phyloP scores from a whole-genome alignment of 2,329 filamentous ascomycete genomes.

The Aspergillus vadensis region DNA sequence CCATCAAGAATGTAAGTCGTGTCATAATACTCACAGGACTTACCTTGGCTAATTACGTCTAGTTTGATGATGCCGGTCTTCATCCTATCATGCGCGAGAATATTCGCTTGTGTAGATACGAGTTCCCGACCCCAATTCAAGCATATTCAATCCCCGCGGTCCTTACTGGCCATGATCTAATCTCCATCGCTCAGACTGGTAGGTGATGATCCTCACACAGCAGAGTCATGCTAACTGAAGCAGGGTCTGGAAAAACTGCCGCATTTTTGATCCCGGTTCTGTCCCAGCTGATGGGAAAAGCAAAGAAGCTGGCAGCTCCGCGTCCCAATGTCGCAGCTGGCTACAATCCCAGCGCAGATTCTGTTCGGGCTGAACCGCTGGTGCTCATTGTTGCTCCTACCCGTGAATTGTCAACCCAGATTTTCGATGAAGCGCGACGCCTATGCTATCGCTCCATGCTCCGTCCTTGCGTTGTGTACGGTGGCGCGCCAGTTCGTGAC shows the following conservation, averaged over 20 bases:
- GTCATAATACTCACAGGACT: not conserved
- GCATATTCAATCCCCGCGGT: slow-evolving; percentile 81
- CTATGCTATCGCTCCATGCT: slow-evolving; percentile 95
- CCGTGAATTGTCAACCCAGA: slow-evolving; percentile 88
- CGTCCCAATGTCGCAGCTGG: slow-evolving; percentile 63
- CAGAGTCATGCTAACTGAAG: slow-evolving; percentile 11
- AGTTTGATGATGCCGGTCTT: slow-evolving; percentile 76
- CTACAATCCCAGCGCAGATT: slow-evolving; percentile 54
- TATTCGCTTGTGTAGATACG: slow-evolving; percentile 70
- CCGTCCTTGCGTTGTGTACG: slow-evolving; percentile 86
- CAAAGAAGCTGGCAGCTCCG: slow-evolving; percentile 78
- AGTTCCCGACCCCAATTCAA: slow-evolving; percentile 80
- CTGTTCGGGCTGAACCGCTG: slow-evolving; percentile 77
- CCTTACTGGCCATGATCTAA: slow-evolving; percentile 73
- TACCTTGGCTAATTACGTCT: slow-evolving; percentile 30
- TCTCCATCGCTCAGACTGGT: slow-evolving; percentile 93
- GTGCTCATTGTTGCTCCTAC: slow-evolving; percentile 84
- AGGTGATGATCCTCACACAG: slow-evolving; percentile 36
- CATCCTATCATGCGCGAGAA: slow-evolving; percentile 84
- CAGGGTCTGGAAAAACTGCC: slow-evolving; percentile 94
- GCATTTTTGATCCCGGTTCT: slow-evolving; percentile 88
- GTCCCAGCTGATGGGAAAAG: slow-evolving; percentile 93
- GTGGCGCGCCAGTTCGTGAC: slow-evolving; percentile 70
- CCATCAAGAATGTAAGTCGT: slow-evolving; percentile 53
- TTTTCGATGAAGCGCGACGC: slow-evolving; percentile 90